phyloP scores from a whole-genome alignment of 768 basidiomycete species.

The Tylopilus intermedius region DNA sequence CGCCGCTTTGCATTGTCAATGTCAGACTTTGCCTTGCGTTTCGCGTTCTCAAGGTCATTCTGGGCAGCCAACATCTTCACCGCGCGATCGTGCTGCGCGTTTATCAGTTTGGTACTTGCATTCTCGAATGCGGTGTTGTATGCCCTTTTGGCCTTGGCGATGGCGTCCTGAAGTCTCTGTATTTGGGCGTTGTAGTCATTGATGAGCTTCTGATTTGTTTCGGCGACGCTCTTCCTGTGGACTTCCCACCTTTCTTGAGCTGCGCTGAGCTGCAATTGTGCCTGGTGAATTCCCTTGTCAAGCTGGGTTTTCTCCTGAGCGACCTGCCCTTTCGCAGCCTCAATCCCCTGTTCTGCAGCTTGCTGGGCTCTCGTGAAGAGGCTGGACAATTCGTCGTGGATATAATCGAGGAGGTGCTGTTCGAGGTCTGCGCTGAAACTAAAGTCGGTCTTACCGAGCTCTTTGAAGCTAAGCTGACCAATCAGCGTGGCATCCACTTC shows the following conservation, averaged over 20 bases:
- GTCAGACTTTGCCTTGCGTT: neutral
- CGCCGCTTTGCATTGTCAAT: neutral
- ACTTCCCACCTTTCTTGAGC: neutral
- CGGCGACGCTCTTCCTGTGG: neutral
- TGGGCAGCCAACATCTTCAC: constrained; percentile 1
- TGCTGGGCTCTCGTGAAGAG: neutral
- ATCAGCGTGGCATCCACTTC: constrained; percentile 7
- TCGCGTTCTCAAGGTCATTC: neutral
- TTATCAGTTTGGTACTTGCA: neutral
- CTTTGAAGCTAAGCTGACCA: constrained; percentile 1
- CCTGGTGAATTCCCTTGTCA: neutral
- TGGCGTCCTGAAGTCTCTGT: neutral
- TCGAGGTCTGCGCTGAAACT: constrained; percentile 4
- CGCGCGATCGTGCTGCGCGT: constrained; percentile 2
- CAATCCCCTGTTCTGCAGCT: constrained; percentile 1
- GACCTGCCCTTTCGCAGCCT: neutral
- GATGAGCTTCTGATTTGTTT: neutral
- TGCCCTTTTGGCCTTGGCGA: neutral
- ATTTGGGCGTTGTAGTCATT: neutral
- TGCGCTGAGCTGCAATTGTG: neutral
- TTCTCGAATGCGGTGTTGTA: neutral
- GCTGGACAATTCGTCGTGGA: constrained; percentile 1
- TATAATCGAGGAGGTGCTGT: constrained; percentile 6
- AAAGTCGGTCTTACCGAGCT: constrained; percentile 5
- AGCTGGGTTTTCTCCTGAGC: neutral